A percentile compares a stretch with the other conserved stretches of the same genome.
These are phyloP conservation scores for Rhodotorula taiwanensis DNA, from an alignment of 768 basidiomycete species.

Conservation along the genomic window DNA sequence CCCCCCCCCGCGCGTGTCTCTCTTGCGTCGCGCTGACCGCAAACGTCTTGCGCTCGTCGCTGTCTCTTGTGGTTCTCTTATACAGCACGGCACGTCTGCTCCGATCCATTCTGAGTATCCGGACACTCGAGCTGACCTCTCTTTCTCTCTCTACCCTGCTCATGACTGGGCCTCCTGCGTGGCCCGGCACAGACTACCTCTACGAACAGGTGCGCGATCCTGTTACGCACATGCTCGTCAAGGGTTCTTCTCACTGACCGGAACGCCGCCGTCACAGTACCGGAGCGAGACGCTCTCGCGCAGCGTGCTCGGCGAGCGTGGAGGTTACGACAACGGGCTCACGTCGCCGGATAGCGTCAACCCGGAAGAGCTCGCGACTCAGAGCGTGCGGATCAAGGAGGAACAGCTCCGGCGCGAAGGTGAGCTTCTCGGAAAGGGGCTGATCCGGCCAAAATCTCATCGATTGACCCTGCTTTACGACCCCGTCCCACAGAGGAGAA, in stretches of 20 bases:
- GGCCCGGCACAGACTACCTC: constrained; percentile 68
- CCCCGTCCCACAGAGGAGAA: constrained; percentile 43
- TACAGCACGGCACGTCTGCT: neutral
- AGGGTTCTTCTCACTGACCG: no score
- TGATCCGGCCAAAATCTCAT: no score
- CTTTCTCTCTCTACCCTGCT: neutral
- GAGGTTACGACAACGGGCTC: constrained; percentile 55
- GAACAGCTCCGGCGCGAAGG: constrained; percentile 86
- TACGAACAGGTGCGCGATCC: constrained; percentile 53
- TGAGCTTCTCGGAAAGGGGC: no score
- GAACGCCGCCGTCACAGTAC: constrained; percentile 47
- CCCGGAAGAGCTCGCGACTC: constrained; percentile 92
- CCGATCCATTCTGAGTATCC: no score
- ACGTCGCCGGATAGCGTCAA: constrained; percentile 48
- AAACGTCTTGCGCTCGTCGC: no score
- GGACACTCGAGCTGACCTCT: neutral
- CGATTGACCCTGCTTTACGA: neutral
- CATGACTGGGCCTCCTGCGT: no score
- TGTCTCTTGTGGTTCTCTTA: no score
- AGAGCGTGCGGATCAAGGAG: constrained; percentile 95
- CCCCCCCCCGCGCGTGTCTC: no score
- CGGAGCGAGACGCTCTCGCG: constrained; percentile 95
- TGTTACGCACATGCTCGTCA: no score
- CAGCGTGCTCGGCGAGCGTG: constrained; percentile 58
- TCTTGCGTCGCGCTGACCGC: no score